phyloP scores from a whole-genome alignment of 202 grass and related monocot genomes.

The Eragrostis tef region DNA sequence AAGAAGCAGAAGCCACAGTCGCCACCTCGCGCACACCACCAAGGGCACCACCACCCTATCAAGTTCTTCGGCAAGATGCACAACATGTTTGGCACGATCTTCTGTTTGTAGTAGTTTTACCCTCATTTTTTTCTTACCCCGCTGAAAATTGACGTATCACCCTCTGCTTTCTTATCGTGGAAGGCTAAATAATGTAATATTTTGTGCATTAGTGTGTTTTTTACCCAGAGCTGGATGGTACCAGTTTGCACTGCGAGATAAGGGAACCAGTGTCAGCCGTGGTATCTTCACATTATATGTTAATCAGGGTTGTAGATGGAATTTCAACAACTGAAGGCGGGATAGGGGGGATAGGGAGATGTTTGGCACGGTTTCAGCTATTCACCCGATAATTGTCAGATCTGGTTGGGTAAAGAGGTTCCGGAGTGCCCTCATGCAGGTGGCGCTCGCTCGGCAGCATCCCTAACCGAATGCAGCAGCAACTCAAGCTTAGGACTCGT shows the following conservation, averaged over 20 bases:
- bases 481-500: no score
- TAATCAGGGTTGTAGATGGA: constrained; percentile 16
- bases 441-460: no score
- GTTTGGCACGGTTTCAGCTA: no score
- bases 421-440: no score
- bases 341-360: no score
- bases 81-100: constrained; percentile 69
- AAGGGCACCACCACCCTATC: constrained; percentile 54
- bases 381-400: no score
- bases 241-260: not conserved
- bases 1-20: constrained; percentile 67
- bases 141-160: not conserved
- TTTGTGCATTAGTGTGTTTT: not conserved
- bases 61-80: constrained; percentile 86
- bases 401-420: no score
- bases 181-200: not conserved
- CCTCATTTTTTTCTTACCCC: not conserved
- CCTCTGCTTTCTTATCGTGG: not conserved
- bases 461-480: no score
- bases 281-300: not conserved
- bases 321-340: no score
- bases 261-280: not conserved
- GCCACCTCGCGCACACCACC: constrained; percentile 41
- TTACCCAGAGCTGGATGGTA: not conserved
- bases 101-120: constrained; percentile 61